Percentiles rank a stretch among this genome's conserved stretches.
Conservation (phyloP, 768 basidiomycete genomes). For the Termitomyces eurrhizus region DNA sequence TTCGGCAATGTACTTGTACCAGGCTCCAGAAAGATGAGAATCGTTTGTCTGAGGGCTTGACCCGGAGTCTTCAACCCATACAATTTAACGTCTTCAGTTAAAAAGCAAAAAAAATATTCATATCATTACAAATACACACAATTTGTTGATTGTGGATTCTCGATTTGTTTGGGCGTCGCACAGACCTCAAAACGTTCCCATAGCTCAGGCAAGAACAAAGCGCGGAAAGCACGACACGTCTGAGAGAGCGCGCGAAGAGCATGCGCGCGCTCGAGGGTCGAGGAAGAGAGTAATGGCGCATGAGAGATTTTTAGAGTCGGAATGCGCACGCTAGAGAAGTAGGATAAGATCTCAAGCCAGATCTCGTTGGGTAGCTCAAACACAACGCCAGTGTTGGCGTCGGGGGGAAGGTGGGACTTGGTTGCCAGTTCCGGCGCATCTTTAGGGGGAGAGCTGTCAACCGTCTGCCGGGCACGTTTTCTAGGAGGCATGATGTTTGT, state of each 20-base stretch:
- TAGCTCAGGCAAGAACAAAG: conserved; percentile 23
- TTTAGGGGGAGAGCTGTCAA: neutral
- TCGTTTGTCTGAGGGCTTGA: neutral
- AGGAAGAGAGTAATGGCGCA: conserved; percentile 14
- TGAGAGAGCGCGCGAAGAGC: conserved; percentile 31
- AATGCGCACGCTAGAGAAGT: conserved; percentile 20
- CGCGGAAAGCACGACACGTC: conserved; percentile 25
- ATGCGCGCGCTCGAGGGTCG: conserved; percentile 24
- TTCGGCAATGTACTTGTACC: conserved; percentile 22
- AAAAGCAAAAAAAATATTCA: too few relatives aligned
- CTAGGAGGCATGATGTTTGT: conserved; percentile 2
- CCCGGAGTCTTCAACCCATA: neutral
- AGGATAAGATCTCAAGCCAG: conserved; percentile 27
- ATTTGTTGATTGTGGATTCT: neutral
- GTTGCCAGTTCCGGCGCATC: neutral
- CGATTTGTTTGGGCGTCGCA: conserved; percentile 7
- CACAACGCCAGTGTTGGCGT: conserved; percentile 6
- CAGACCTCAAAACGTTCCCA: conserved; percentile 31
- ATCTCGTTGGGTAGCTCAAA: conserved; percentile 27
- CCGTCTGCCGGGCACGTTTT: conserved; percentile 3
- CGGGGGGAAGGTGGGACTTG: neutral
- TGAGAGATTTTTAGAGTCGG: conserved; percentile 13
- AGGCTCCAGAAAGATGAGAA: conserved; percentile 13
- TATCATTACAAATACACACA: neutral
- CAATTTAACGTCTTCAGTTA: neutral